Conservation (phyloP, 2,329 filamentous ascomycete species). For the Aspergillus clavatus region DNA sequence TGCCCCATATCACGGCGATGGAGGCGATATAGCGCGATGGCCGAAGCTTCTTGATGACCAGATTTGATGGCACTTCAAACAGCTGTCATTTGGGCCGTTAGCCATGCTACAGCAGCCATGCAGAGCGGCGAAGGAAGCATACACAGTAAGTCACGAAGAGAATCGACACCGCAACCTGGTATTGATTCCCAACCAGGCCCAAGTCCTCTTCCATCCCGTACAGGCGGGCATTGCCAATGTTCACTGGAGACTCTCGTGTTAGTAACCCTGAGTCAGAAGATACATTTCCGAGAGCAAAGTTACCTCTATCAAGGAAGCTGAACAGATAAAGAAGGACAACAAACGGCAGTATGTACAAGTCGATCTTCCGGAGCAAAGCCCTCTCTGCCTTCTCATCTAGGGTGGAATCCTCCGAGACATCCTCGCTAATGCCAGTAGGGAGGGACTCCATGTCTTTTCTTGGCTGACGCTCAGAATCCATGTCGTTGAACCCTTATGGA, state of each 20-base stretch:
- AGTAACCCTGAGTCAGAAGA: slow-evolving; percentile 5
- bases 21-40: slow-evolving; percentile 54
- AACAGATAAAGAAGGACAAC: slow-evolving; percentile 58
- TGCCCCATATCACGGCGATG: slow-evolving; percentile 58
- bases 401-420: slow-evolving; percentile 14
- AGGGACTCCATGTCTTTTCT: slow-evolving; percentile 16
- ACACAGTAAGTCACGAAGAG: slow-evolving; percentile 62
- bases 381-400: slow-evolving; percentile 27
- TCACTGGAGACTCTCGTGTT: slow-evolving; percentile 46
- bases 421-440: slow-evolving; percentile 10
- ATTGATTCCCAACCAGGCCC: slow-evolving; percentile 58
- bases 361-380: slow-evolving; percentile 37
- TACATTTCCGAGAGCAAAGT: background rate
- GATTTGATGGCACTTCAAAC: slow-evolving; percentile 62
- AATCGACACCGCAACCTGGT: slow-evolving; percentile 63
- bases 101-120: background rate
- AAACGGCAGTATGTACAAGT: slow-evolving; percentile 39
- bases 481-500: background rate
- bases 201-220: slow-evolving; percentile 62
- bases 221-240: slow-evolving; percentile 67
- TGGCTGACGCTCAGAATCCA: background rate
- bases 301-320: slow-evolving; percentile 64
- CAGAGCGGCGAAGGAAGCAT: slow-evolving; percentile 14
- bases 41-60: slow-evolving; percentile 59
- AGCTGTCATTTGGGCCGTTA: slow-evolving; percentile 24